Evolutionary conservation across 2,329 filamentous ascomycete species (phyloP), one percentile per base, ranked within the genome.

Genomic region (Calonectria multiphialidica): DNA sequence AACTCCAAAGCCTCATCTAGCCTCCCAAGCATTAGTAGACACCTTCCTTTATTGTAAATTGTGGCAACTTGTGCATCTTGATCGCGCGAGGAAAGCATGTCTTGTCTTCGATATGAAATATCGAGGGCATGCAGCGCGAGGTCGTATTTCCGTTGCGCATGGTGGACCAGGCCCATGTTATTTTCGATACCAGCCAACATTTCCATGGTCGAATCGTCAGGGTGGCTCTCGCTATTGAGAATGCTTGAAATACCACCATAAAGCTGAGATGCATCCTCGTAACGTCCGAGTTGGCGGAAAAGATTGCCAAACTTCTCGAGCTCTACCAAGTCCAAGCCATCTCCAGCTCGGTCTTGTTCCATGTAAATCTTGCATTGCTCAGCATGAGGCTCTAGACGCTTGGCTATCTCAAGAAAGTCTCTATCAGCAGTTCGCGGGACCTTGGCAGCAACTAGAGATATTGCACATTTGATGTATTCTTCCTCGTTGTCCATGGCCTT

Each of bases 301-400:
- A 66, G 35, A 18, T 66, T 66, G 4, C 63, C 63, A 25, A 66
- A 66, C 49, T 44, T 53, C 25, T 66, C 63, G 1, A 66, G 47
- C 47, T 66, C 63, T 9, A 53, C 10, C 25, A 66, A 55, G 18
- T 66, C 63, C 35, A 66, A 33, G 18, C 33, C 35, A 12, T 37
- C 35, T 10, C 63, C 47, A 10, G 45, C 47, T 16, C 63, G 49
- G 4, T 53, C 47, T 42, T 66, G 63, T 16, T 66, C 35, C 63
- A 66, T 53, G 35, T 66, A 66, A 7, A 66, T 66, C 35, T 55
- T 66, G 35, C 63, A 66, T 30, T 66, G 63, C 35, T 55, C 63
- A 7, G 47, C 47, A 21, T 66, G 63, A 8, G 63, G 63, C 6
- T 53, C 63, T 44, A 66, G 13, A 4, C 63, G 47, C 18, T 55